Percentiles rank a stretch among this genome's conserved stretches.
phyloP scores from a whole-genome alignment of 352 stramenopile genomes.

The Saprolegnia diclina region DNA sequence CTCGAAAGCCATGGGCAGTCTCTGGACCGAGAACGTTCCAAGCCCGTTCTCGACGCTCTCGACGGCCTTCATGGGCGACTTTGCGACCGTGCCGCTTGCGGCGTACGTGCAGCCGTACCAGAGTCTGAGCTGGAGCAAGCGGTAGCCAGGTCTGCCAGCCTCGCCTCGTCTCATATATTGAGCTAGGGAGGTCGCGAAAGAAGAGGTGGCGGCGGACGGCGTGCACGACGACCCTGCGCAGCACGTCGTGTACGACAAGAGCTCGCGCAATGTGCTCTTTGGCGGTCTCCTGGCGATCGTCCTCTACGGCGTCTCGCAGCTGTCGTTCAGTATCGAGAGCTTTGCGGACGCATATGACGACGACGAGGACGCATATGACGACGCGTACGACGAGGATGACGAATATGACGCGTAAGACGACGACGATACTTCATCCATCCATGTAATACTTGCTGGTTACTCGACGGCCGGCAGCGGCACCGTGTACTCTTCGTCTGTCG shows the following conservation, averaged over 20 bases:
- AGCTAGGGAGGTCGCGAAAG: conserved; percentile 17
- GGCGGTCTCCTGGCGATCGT: conserved; percentile 61
- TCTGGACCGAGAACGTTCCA: conserved; percentile 65
- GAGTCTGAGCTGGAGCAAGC: conserved; percentile 69
- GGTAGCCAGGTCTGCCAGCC: neutral
- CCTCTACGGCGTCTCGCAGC: conserved; percentile 59
- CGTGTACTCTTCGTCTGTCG: conserved; percentile 15
- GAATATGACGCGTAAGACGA: conserved; percentile 32
- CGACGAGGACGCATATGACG: conserved; percentile 33
- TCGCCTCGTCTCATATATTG: neutral
- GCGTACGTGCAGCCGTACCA: conserved; percentile 73
- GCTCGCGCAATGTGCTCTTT: conserved; percentile 73
- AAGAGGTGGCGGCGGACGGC: neutral
- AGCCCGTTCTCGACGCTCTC: conserved; percentile 60
- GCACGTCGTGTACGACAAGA: conserved; percentile 52
- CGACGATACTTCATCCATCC: neutral
- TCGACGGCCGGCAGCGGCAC: conserved; percentile 24
- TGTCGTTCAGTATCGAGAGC: conserved; percentile 57
- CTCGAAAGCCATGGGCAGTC: conserved; percentile 34
- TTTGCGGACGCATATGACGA: conserved; percentile 39
- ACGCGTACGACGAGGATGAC: conserved; percentile 35
- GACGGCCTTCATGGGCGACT: conserved; percentile 64
- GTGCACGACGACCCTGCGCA: conserved; percentile 9
- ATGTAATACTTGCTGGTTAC: conserved; percentile 9
- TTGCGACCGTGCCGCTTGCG: conserved; percentile 47